phyloP scores from a whole-genome alignment of 164 flowering plant genomes.

The Cinnamomum micranthum region DNA sequence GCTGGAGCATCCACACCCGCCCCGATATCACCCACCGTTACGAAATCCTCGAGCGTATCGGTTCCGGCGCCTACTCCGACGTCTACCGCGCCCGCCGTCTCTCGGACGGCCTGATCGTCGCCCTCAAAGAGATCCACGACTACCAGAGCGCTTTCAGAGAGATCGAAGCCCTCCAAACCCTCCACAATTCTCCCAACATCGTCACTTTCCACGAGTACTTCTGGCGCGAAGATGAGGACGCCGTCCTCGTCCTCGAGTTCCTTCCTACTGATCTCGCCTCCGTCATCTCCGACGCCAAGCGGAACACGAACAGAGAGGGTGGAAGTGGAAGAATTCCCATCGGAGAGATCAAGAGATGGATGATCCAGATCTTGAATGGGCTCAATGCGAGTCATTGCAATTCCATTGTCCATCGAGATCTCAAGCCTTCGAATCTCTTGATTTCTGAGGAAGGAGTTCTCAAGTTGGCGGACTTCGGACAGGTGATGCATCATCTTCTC shows the following conservation, averaged over 20 bases:
- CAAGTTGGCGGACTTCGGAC: constrained; percentile 91
- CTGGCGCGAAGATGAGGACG: constrained; percentile 84
- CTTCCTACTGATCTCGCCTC: constrained; percentile 56
- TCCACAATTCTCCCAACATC: constrained; percentile 60
- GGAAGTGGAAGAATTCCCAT: constrained; percentile 39
- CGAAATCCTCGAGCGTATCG: constrained; percentile 64
- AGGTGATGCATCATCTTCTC: constrained; percentile 30
- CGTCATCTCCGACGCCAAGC: constrained; percentile 60
- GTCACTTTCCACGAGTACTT: constrained; percentile 75
- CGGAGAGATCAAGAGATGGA: constrained; percentile 82
- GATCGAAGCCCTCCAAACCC: constrained; percentile 76
- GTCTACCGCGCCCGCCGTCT: constrained; percentile 66
- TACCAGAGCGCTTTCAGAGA: constrained; percentile 80
- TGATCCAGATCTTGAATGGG: constrained; percentile 72
- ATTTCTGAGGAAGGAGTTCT: constrained; percentile 68
- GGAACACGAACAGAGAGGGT: constrained; percentile 28
- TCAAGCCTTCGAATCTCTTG: constrained; percentile 84
- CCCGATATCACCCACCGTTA: constrained; percentile 61
- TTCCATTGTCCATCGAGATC: constrained; percentile 70
- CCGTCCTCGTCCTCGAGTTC: constrained; percentile 82
- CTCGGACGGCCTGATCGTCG: constrained; percentile 59
- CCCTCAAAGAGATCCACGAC: constrained; percentile 93
- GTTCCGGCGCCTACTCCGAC: constrained; percentile 89
- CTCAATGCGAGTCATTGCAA: constrained; percentile 68
- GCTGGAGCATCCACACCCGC: constrained; percentile 93